A percentile compares a stretch with the other conserved stretches of the same genome.
Evolutionary conservation across 1,139 yeast genomes (phyloP).

Genomic region (Saccharomycopsis hybrid): DNA sequence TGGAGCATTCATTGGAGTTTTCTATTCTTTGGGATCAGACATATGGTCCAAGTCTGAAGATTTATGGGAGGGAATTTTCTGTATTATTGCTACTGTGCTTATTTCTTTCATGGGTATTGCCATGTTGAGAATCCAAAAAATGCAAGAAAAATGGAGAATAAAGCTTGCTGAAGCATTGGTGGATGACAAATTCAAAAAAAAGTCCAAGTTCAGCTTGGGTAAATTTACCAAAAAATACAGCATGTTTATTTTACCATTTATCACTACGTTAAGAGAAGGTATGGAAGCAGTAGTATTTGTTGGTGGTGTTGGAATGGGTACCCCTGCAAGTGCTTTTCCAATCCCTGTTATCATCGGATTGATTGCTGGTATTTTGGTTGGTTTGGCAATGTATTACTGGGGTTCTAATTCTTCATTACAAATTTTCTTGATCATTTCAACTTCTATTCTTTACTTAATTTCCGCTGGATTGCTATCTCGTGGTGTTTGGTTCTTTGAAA

Average conservation of each 20-base stretch:
- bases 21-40: conserved; percentile 72
- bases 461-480: conserved; percentile 86
- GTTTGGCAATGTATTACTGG: conserved; percentile 62
- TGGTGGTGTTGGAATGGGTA: conserved; percentile 76
- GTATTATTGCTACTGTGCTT: conserved; percentile 70
- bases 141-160: conserved; percentile 83
- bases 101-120: conserved; percentile 89
- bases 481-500: conserved; percentile 83
- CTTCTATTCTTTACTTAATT: conserved; percentile 75
- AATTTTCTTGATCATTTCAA: conserved; percentile 70
- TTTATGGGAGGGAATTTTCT: conserved; percentile 87
- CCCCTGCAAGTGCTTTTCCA: conserved; percentile 64
- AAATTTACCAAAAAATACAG: conserved; percentile 52
- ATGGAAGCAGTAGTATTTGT: conserved; percentile 87
- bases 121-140: conserved; percentile 72
- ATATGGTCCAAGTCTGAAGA: conserved; percentile 80
- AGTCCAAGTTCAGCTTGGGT: conserved; percentile 32
- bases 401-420: conserved; percentile 73
- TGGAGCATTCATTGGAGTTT: conserved; percentile 63
- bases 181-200: conserved; percentile 33
- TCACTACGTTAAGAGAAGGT: conserved; percentile 86
- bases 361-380: conserved; percentile 64
- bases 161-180: conserved; percentile 52
- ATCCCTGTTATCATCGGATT: conserved; percentile 75
- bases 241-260: conserved; percentile 74